A percentile compares a stretch with the other conserved stretches of the same genome.
Conservation (phyloP, 768 basidiomycete genomes). For the Glaciozyma antarctica region DNA sequence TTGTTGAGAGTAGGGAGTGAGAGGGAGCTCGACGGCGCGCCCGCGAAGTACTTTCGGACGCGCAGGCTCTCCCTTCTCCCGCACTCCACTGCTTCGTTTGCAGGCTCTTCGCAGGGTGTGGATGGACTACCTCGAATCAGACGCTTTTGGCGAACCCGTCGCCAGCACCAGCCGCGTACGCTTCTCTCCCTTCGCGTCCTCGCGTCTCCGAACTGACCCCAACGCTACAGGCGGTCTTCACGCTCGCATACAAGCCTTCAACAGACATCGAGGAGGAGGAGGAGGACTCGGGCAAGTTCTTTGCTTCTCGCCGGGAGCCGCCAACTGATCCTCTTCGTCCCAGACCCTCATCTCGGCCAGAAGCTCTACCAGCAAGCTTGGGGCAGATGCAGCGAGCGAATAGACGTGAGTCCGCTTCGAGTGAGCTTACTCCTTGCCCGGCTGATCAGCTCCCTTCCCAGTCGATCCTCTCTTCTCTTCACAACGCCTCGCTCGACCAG, state of each 20-base stretch:
- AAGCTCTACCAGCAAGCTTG: conserved; percentile 15
- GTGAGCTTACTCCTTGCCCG: too few relatives aligned
- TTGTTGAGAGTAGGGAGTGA: neutral
- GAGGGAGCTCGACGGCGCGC: too few relatives aligned
- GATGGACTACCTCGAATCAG: neutral
- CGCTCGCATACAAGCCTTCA: conserved; percentile 14
- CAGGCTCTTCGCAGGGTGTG: too few relatives aligned
- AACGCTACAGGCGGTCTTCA: conserved; percentile 15
- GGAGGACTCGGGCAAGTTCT: neutral
- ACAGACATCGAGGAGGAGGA: neutral
- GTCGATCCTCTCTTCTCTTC: conserved; percentile 12
- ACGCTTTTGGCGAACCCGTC: neutral
- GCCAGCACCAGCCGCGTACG: neutral
- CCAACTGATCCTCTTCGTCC: neutral
- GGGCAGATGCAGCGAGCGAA: neutral
- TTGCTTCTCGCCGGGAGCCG: neutral
- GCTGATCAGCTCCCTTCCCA: neutral
- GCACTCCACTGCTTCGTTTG: neutral
- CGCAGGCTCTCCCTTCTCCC: too few relatives aligned
- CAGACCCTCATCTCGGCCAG: neutral
- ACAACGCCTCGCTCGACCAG: conserved; percentile 25
- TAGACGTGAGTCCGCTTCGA: neutral
- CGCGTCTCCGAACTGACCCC: neutral
- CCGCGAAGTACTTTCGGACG: too few relatives aligned
- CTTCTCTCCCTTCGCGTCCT: neutral